Evolutionary conservation across 805 yeast genomes (phyloP).

Genomic region (Barnettozyma botsteinii): DNA sequence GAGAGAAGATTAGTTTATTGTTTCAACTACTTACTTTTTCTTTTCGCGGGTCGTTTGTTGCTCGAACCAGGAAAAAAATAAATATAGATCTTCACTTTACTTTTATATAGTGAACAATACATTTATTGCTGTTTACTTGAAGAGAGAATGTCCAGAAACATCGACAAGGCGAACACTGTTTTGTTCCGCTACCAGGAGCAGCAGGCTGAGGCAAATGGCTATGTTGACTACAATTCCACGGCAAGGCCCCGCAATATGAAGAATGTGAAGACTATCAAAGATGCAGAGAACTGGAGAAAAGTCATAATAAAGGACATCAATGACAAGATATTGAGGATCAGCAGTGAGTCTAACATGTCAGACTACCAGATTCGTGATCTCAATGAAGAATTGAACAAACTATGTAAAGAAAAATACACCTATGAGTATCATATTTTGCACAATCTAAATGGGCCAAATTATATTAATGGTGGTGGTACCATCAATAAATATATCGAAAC

Average conservation of each 20-base stretch:
- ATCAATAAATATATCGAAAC: constrained; percentile 10
- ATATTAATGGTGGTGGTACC: constrained; percentile 28
- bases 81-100: no score
- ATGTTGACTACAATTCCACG: constrained; percentile 47
- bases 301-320: constrained; percentile 61
- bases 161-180: constrained; percentile 69
- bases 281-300: constrained; percentile 67
- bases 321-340: constrained; percentile 51
- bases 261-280: constrained; percentile 47
- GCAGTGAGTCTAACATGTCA: constrained; percentile 47
- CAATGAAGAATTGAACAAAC: constrained; percentile 66
- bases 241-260: constrained; percentile 58
- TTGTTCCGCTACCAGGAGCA: constrained; percentile 60
- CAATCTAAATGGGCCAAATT: constrained; percentile 70
- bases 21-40: not conserved
- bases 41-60: not conserved
- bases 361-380: constrained; percentile 62
- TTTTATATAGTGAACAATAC: no score
- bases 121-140: not conserved
- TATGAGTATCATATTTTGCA: constrained; percentile 71
- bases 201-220: constrained; percentile 53
- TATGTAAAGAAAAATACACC: constrained; percentile 58
- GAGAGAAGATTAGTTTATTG: no score
- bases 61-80: not conserved
- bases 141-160: constrained; percentile 63